These are phyloP conservation scores for Helicocarpus griseus DNA, from an alignment of 2,329 filamentous ascomycete genomes.

Conservation along the genomic window DNA sequence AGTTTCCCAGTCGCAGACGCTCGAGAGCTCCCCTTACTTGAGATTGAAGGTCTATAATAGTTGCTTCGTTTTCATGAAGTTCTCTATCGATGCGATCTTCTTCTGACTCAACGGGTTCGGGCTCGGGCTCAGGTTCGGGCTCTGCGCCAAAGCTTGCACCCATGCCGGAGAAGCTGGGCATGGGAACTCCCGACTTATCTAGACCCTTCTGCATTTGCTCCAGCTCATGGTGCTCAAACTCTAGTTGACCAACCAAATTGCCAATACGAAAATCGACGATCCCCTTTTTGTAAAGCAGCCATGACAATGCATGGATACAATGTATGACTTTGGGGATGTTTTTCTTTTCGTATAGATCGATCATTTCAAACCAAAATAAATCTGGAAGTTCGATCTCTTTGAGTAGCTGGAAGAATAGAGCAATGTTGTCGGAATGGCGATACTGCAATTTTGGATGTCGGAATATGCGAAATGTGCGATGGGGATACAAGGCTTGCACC, in stretches of 20 bases:
- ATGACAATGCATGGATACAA: constrained; percentile 93
- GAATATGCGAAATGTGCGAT: constrained; percentile 71
- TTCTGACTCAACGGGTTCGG: constrained; percentile 68
- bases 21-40: constrained; percentile 74
- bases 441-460: constrained; percentile 76
- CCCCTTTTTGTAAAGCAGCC: constrained; percentile 91
- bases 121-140: constrained; percentile 62
- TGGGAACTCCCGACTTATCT: constrained; percentile 86
- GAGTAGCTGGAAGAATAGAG: constrained; percentile 87
- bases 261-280: constrained; percentile 94
- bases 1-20: constrained; percentile 64
- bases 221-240: constrained; percentile 95
- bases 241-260: constrained; percentile 88
- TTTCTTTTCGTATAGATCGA: constrained; percentile 98
- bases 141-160: constrained; percentile 89
- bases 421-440: constrained; percentile 95
- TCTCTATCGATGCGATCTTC: constrained; percentile 80
- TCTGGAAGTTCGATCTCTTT: constrained; percentile 88
- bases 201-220: constrained; percentile 95
- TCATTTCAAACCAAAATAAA: constrained; percentile 91
- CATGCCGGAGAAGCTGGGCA: constrained; percentile 98
- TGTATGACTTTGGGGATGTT: constrained; percentile 99
- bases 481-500: constrained; percentile 77
- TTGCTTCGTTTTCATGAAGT: constrained; percentile 62
- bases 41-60: constrained; percentile 71